Evolutionary conservation across 2,329 filamentous ascomycete species (phyloP).

Genomic region (Beauveria sp.): DNA sequence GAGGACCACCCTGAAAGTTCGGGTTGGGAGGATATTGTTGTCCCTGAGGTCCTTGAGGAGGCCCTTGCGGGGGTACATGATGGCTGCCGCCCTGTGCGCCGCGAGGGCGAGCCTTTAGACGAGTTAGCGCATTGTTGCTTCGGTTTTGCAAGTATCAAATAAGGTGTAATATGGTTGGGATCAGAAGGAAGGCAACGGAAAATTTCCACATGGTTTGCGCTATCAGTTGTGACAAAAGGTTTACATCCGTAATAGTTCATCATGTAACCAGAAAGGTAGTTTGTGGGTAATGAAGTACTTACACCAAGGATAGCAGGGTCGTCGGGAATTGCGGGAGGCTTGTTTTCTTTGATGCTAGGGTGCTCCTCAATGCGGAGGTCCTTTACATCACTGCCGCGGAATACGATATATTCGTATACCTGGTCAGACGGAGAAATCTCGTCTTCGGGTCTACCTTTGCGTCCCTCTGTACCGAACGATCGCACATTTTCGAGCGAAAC

Average conservation of each 20-base stretch:
- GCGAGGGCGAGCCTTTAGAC: slow-evolving; percentile 32
- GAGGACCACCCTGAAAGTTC: slow-evolving; percentile 43
- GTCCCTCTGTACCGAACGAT: slow-evolving; percentile 90
- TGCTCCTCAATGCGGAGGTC: slow-evolving; percentile 89
- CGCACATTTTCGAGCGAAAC: slow-evolving; percentile 95
- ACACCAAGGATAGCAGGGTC: slow-evolving; percentile 96
- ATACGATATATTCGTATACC: slow-evolving; percentile 97
- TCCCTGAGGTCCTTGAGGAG: slow-evolving; percentile 27
- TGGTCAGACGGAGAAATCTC: slow-evolving; percentile 79
- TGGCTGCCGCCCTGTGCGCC: slow-evolving; percentile 25
- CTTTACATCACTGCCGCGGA: slow-evolving; percentile 96
- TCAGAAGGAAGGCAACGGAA: slow-evolving; percentile 99
- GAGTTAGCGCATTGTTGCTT: background rate
- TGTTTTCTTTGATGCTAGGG: slow-evolving; percentile 64
- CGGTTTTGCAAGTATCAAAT: slow-evolving; percentile 9
- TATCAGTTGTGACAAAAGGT: slow-evolving; percentile 70
- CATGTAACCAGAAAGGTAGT: slow-evolving; percentile 44
- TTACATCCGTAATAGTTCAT: slow-evolving; percentile 99
- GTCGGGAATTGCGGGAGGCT: slow-evolving; percentile 73
- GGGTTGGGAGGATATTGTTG: slow-evolving; percentile 38
- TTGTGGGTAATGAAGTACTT: slow-evolving; percentile 45
- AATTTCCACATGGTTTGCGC: slow-evolving; percentile 96
- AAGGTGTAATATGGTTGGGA: slow-evolving; percentile 21
- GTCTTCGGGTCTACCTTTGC: slow-evolving; percentile 67
- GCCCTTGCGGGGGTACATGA: slow-evolving; percentile 15